These are phyloP conservation scores for Thraustochytrium sp. DNA, from an alignment of 352 stramenopile species.

Conservation along the genomic window DNA sequence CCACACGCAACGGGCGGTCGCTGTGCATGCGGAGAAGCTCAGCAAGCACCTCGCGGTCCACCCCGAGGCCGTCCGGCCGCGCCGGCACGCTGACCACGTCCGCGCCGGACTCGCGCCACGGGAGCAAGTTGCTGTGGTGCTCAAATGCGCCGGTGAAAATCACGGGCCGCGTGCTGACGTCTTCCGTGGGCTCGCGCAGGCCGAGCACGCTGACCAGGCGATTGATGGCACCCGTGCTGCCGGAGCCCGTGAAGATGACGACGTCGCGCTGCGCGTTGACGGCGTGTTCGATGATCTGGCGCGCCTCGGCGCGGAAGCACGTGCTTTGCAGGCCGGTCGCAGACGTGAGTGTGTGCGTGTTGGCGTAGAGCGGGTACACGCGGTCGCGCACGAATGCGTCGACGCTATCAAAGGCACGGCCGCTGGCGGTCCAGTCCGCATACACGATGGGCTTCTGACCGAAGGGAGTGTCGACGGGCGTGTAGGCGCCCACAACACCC, in stretches of 20 bases:
- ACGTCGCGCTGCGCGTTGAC: slow-evolving; percentile 64
- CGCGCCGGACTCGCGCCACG: slow-evolving; percentile 82
- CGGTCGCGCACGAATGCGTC: slow-evolving; percentile 76
- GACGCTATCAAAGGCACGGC: slow-evolving; percentile 71
- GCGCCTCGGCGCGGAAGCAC: slow-evolving; percentile 86
- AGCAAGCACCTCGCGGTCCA: slow-evolving; percentile 62
- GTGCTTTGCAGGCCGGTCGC: slow-evolving; percentile 77
- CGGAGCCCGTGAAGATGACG: slow-evolving; percentile 86
- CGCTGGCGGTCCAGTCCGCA: slow-evolving; percentile 87
- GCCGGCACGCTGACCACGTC: slow-evolving; percentile 66
- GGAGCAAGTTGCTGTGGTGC: slow-evolving; percentile 94
- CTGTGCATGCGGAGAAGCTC: slow-evolving; percentile 57
- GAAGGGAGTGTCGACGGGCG: slow-evolving; percentile 55
- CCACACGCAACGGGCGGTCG: slow-evolving; percentile 53
- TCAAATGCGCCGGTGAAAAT: slow-evolving; percentile 87
- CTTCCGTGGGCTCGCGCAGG: not conserved
- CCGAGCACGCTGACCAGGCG: slow-evolving; percentile 66
- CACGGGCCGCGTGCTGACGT: slow-evolving; percentile 46
- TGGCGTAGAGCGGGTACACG: slow-evolving; percentile 89
- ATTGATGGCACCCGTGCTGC: slow-evolving; percentile 69
- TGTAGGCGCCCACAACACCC: not conserved
- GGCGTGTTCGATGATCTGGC: slow-evolving; percentile 65
- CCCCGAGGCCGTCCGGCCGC: slow-evolving; percentile 36
- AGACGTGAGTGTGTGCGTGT: slow-evolving; percentile 89
- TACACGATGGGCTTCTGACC: slow-evolving; percentile 73